Evolutionary conservation across 2,329 filamentous ascomycete genomes (phyloP).

Genomic region (Monilinia fructigena): DNA sequence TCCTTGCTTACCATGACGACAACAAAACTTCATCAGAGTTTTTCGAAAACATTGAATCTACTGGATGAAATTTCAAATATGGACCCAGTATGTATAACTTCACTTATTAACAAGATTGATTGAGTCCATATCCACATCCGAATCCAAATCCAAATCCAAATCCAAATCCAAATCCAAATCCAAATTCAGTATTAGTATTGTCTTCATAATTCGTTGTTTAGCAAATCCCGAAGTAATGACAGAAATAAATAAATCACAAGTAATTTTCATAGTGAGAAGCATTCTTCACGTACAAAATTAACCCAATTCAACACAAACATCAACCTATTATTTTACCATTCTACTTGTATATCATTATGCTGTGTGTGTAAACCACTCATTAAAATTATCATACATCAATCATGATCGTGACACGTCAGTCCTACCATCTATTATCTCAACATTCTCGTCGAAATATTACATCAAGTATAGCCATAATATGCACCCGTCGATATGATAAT

Average conservation of each 20-base stretch:
- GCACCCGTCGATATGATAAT: background rate
- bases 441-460: conserved; percentile 7
- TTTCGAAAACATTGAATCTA: conserved; percentile 3
- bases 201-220: background rate
- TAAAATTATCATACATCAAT: conserved; percentile 7
- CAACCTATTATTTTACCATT: background rate
- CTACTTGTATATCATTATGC: background rate
- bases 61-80: background rate
- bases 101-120: background rate
- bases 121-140: background rate
- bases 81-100: background rate
- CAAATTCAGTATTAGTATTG: background rate
- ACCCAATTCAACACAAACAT: no score
- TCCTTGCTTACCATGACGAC: conserved; percentile 16
- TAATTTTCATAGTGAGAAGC: background rate
- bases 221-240: background rate
- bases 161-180: background rate
- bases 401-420: conserved; percentile 8
- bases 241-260: background rate
- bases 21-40: conserved; percentile 6
- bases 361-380: conserved; percentile 6
- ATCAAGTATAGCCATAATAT: conserved; percentile 15
- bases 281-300: background rate
- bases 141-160: background rate
- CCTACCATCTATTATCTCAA: conserved; percentile 14